Evolutionary conservation across 345 rosid species (phyloP), one percentile per base, ranked within the genome.

Genomic region (Hibiscus tridactylites): DNA sequence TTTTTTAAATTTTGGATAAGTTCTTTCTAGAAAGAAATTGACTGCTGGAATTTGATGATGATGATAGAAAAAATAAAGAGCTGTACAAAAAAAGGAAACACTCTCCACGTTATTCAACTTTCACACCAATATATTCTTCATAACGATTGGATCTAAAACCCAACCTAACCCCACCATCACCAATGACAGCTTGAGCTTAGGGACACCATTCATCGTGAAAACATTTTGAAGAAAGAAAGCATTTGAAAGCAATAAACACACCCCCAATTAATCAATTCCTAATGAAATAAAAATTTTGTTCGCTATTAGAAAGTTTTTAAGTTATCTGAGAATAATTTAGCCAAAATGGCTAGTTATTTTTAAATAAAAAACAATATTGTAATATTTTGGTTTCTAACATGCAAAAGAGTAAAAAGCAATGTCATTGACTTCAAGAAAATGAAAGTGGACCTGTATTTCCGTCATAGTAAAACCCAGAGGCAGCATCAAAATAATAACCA

Each of bases 401-500:
- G 16, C 60, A 5, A 59, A 9, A 68, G 44, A 39, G 44, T 1
- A 29, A 29, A 50, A 24, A 26, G 1, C 19, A 7, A 28, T 0
- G 8, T 46, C 65, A 12, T 12, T 2, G 52, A 57, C 35, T 31
- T 52, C 12, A 49, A 57, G n/a, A 58, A 70, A 42, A 44, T 71
- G 58, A 60, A 44, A 47, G 53, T 80, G 17, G 65, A 92, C 99
- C 99, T 84, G 98, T 81, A 82, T 86, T 89, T 79, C 98, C 96
- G 73, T 95, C 99, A 60, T 89, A 92, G 88, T 95, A 95, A 82
- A 92, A 95, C 71, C 97, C 97, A 76, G 99, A 92, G 75, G 92
- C 91, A 77, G 98, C 97, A 83, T 95, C 98, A 68, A 87, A 95
- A 85, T 95, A 95, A 80, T 95, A 95, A 70, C 99, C 99, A 80